Evolutionary conservation across 2,329 filamentous ascomycete species (phyloP).

Genomic region (Pyrenophora tritici-repentis): DNA sequence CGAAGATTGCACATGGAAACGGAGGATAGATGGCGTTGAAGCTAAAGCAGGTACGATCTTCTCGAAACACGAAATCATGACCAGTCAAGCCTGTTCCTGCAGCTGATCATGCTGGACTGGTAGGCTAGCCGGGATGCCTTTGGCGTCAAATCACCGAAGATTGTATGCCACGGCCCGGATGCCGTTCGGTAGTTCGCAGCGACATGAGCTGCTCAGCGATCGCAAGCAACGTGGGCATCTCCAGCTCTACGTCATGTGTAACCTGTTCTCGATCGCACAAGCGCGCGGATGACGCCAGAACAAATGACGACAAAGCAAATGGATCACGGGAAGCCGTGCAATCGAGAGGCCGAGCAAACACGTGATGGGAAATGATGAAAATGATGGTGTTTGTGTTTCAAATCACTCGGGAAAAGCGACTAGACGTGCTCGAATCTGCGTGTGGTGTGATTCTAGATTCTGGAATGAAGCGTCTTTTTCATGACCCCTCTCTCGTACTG

Average conservation of each 20-base stretch:
- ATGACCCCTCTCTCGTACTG: neutral
- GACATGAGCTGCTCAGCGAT: neutral
- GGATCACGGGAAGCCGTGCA: conserved; percentile 3
- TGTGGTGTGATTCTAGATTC: too few species aligned
- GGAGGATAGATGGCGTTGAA: neutral
- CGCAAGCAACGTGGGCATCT: neutral
- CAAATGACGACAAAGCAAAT: neutral
- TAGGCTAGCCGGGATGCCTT: neutral
- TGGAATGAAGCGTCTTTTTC: neutral
- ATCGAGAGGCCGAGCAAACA: neutral
- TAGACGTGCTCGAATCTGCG: too few species aligned
- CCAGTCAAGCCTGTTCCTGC: conserved; percentile 11
- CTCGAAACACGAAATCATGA: conserved; percentile 2
- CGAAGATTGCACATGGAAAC: neutral
- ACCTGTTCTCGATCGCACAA: neutral
- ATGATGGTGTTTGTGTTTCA: neutral
- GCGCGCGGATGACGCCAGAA: conserved; percentile 4
- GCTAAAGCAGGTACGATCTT: conserved; percentile 18
- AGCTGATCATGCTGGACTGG: neutral
- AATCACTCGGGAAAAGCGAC: neutral
- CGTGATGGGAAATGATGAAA: neutral
- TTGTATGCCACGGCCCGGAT: neutral
- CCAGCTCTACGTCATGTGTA: conserved; percentile 7
- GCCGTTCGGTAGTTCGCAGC: neutral
- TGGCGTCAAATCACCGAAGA: neutral